Conservation (phyloP, 129 eudicot species). For the Lactuca sativa region DNA sequence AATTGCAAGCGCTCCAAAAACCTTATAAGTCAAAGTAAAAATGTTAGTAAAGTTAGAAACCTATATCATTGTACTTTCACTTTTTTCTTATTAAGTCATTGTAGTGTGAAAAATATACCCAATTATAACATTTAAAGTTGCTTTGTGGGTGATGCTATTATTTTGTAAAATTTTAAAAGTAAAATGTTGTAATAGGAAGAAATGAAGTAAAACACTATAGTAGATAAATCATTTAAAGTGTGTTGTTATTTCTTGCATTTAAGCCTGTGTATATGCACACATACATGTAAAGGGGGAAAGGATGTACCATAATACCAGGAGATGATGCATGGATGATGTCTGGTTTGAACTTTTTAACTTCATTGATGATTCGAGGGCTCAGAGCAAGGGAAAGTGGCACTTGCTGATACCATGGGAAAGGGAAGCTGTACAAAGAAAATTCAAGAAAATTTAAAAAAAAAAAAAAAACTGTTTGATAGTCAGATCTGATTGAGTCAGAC, state of each 20-base stretch:
- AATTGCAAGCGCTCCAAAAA: conserved; percentile 90
- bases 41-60: conserved; percentile 6
- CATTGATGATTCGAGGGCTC: conserved; percentile 94
- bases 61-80: background rate
- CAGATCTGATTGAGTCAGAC: too few relatives aligned
- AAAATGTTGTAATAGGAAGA: background rate
- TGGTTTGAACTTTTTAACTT: conserved; percentile 86
- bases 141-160: too few relatives aligned
- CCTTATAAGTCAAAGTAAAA: conserved; percentile 42
- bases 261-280: background rate
- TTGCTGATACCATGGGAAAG: conserved; percentile 93
- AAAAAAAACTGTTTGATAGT: too few relatives aligned
- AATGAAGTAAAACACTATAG: too few relatives aligned
- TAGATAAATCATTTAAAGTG: background rate
- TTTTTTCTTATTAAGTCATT: too few relatives aligned
- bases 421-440: conserved; percentile 62
- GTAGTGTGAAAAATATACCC: too few relatives aligned
- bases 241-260: background rate
- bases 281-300: background rate
- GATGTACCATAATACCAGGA: conserved; percentile 86
- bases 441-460: background rate
- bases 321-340: conserved; percentile 98
- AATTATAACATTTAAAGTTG: too few relatives aligned
- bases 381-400: conserved; percentile 98
- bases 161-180: background rate